These are phyloP conservation scores for Penicillium sp. DNA, from an alignment of 2,329 filamentous ascomycete genomes.

Conservation along the genomic window DNA sequence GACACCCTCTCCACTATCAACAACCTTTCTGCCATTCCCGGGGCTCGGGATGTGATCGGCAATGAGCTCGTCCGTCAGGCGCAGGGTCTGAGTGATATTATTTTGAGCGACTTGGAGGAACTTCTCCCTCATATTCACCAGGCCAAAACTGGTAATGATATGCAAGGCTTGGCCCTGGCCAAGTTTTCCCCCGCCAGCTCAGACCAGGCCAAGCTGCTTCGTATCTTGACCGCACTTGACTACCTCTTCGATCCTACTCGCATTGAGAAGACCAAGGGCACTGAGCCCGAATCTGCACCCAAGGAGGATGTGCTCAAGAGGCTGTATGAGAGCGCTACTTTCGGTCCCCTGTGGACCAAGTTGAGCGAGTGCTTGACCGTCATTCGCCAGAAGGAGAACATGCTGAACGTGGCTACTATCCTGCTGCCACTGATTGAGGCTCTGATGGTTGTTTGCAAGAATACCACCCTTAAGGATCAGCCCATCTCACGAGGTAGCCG, in stretches of 20 bases:
- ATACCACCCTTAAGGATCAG: conserved; percentile 74
- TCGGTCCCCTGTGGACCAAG: conserved; percentile 86
- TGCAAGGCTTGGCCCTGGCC: conserved; percentile 86
- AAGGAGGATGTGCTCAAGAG: conserved; percentile 82
- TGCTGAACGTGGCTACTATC: conserved; percentile 96
- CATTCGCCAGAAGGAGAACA: conserved; percentile 86
- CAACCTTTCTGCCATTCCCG: conserved; percentile 88
- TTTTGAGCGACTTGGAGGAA: conserved; percentile 77
- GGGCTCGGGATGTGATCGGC: conserved; percentile 86
- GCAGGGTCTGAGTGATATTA: conserved; percentile 75
- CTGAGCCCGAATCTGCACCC: conserved; percentile 55
- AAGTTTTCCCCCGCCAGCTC: conserved; percentile 96
- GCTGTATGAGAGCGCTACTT: conserved; percentile 86
- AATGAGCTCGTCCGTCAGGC: conserved; percentile 86
- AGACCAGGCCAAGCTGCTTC: conserved; percentile 91
- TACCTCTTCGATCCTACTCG: conserved; percentile 86
- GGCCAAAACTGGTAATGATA: conserved; percentile 84
- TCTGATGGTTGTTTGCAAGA: conserved; percentile 99
- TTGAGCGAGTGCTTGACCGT: conserved; percentile 81
- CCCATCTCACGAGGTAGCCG: conserved; percentile 51
- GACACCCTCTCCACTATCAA: conserved; percentile 98
- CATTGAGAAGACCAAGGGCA: conserved; percentile 49
- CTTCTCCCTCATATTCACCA: conserved; percentile 80
- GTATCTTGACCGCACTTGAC: conserved; percentile 88
- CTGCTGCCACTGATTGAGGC: conserved; percentile 90